Evolutionary conservation across 1,284 basidiomycete species (phyloP).

Genomic region (Sporisorium exsertum): DNA sequence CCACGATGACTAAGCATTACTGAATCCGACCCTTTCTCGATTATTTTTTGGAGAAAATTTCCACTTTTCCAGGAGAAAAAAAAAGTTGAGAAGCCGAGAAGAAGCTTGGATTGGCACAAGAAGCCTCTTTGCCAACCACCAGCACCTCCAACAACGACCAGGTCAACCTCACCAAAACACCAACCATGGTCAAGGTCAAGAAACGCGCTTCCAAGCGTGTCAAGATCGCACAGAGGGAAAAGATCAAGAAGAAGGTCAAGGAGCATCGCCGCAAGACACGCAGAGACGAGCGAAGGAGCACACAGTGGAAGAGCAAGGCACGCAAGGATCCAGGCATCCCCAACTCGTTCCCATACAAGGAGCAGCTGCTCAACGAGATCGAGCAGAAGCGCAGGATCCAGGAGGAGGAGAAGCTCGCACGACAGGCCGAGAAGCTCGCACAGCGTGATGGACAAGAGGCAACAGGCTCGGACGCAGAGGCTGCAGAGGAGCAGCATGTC

Average conservation of each 20-base stretch:
- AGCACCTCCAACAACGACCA: not conserved
- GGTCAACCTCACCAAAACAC: not conserved
- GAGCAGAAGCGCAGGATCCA: conserved; percentile 56
- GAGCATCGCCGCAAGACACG: conserved; percentile 66
- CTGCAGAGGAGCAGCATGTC: conserved; percentile 36
- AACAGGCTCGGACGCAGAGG: conserved; percentile 28
- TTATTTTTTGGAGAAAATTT: not conserved
- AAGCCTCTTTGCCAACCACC: conserved; percentile 11
- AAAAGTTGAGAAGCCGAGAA: conserved; percentile 16
- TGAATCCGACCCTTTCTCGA: no score
- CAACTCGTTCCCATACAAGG: conserved; percentile 97
- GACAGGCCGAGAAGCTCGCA: conserved; percentile 42
- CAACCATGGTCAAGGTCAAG: conserved; percentile 60
- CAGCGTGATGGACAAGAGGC: conserved; percentile 30
- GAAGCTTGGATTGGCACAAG: not conserved
- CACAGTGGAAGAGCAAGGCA: conserved; percentile 77
- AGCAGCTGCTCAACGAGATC: conserved; percentile 88
- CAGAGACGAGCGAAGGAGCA: conserved; percentile 85
- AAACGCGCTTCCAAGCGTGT: conserved; percentile 64
- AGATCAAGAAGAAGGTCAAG: conserved; percentile 65
- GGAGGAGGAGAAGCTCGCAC: conserved; percentile 49
- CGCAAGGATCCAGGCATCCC: conserved; percentile 94
- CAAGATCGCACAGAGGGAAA: conserved; percentile 64
- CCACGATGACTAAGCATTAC: not conserved
- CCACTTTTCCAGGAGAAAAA: not conserved